Evolutionary conservation across 371 early-diverging fungal species (phyloP).

Genomic region (Coemansia sp.): DNA sequence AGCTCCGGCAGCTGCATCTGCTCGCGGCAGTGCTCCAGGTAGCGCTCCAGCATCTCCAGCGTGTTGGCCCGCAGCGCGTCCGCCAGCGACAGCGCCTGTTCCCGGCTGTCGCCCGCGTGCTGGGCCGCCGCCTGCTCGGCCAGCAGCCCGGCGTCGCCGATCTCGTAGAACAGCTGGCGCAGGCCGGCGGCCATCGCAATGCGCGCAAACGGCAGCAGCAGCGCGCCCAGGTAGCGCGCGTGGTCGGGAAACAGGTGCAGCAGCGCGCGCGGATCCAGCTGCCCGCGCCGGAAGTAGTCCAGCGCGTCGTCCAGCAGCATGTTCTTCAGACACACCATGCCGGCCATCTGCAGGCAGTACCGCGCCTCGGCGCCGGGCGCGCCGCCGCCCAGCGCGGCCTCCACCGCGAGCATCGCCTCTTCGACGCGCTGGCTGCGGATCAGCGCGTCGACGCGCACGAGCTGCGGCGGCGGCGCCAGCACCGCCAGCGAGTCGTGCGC

Average conservation of each 20-base stretch:
- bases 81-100: constrained; percentile 15
- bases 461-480: constrained; percentile 29
- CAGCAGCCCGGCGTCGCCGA: constrained; percentile 20
- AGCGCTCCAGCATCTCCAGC: constrained; percentile 44
- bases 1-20: constrained; percentile 3
- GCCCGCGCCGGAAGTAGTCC: constrained; percentile 40
- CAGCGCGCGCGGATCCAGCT: constrained; percentile 45
- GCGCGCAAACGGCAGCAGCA: constrained; percentile 40
- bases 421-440: constrained; percentile 36
- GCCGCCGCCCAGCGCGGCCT: constrained; percentile 16
- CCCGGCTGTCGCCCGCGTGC: constrained; percentile 26
- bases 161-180: constrained; percentile 22
- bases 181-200: constrained; percentile 30
- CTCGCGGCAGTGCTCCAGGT: constrained; percentile 26
- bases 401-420: constrained; percentile 38
- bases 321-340: constrained; percentile 25
- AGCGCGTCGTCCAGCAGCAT: constrained; percentile 49
- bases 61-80: constrained; percentile 21
- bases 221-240: constrained; percentile 20
- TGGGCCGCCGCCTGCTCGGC: constrained; percentile 16
- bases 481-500: constrained; percentile 28
- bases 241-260: constrained; percentile 40
- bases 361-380: constrained; percentile 17
- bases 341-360: constrained; percentile 48
- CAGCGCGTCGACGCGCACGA: constrained; percentile 25